Evolutionary conservation across 345 rosid genomes (phyloP).

Genomic region (Eucalyptus caleyi): DNA sequence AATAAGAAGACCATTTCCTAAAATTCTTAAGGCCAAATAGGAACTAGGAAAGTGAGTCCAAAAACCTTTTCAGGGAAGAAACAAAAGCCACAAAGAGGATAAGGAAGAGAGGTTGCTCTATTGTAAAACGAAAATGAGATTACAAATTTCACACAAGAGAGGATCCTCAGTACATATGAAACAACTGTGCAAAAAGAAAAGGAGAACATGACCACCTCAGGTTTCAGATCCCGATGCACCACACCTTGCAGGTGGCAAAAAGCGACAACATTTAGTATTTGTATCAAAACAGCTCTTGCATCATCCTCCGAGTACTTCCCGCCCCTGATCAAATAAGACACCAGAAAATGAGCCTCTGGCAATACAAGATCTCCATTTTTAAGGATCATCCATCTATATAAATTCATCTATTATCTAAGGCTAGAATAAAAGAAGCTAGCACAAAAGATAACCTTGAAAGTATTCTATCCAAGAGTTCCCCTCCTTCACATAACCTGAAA

Average conservation of each 20-base stretch:
- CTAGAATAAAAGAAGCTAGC: not conserved
- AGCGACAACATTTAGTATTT: slow-evolving; percentile 80
- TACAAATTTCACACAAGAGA: not conserved
- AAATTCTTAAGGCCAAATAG: not conserved
- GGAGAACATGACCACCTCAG: slow-evolving; percentile 45
- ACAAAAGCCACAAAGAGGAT: not conserved
- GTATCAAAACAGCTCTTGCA: slow-evolving; percentile 87
- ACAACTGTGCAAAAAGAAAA: not conserved
- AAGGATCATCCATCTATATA: not conserved
- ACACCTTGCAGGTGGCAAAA: slow-evolving; percentile 99
- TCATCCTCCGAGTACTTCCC: slow-evolving; percentile 96
- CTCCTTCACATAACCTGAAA: slow-evolving; percentile 92
- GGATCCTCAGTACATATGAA: not conserved
- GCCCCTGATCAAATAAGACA: slow-evolving; percentile 39
- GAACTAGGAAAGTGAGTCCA: not conserved
- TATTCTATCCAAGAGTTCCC: slow-evolving; percentile 94
- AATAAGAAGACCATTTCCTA: not conserved
- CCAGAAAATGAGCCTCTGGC: not conserved
- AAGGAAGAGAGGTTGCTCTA: not conserved
- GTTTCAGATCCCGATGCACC: slow-evolving; percentile 97
- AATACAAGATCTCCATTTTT: not conserved
- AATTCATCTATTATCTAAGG: not conserved
- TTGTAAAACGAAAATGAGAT: not conserved
- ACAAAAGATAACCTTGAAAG: slow-evolving; percentile 67
- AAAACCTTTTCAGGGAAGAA: not conserved